Evolutionary conservation across 345 rosid genomes (phyloP), one percentile per base, ranked within the genome.

Genomic region (Combretum micranthum): DNA sequence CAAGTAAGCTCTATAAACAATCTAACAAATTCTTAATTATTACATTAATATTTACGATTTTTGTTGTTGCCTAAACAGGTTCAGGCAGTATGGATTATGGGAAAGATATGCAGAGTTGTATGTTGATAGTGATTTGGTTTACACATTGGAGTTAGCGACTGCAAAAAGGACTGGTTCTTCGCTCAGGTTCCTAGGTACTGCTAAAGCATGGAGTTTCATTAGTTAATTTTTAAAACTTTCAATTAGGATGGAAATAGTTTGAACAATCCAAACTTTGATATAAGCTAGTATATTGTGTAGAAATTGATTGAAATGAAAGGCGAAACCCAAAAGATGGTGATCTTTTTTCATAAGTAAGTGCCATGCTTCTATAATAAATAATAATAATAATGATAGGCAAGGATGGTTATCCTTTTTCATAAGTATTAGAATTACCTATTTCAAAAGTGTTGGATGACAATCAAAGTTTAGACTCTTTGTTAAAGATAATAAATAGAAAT

Each of bases 61-160:
- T 25, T 51, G 32, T 20, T 52, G 39, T 11, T 52, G 32, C 26
- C 25, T 5, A 12, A 20, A 13, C 79, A 84, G 97, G 75, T 92
- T 75, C 47, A 80, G 98, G 72, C 96, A 86, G 57, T 92, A 92
- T 15, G 95, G 93, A 43, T 59, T 88, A 46, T 88, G 98, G 96
- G 96, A 86, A 63, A 86, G 83, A 60, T 91, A 88, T 52, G 20
- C 84, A 26, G 88, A 81, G 39, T 50, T 86, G 52, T 86, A 84
- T 42, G 90, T 89, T 0, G 56, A 80, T 4, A 68, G 32, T 17
- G 98, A 92, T 50, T 61, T 92, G 57, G 78, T 84, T 44, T 92
- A 80, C 77, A 80, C 0, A 60, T 84, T 39, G 90, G 80, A 2
- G 62, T 25, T 4, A 80, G 90, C 53, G 85, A 88, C 55, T 88